Evolutionary conservation across 106 monocot species (phyloP), one percentile per base, ranked within the genome.

Genomic region (Allium cepa): DNA sequence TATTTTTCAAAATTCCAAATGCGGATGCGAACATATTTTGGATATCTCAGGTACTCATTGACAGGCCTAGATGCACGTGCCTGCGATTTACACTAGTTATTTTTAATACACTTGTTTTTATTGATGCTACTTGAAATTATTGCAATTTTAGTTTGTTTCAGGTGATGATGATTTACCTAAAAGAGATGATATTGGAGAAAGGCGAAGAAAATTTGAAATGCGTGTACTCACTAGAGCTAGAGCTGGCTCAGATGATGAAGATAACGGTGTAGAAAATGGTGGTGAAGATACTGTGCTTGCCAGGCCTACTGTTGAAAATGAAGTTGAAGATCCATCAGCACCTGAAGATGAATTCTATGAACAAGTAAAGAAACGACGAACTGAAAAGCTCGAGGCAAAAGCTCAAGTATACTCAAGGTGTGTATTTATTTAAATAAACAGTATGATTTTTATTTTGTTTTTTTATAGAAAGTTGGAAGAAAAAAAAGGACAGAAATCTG

Each of bases 141-240:
- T 16, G 8, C 18, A 9, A 22, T 22, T 76, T 7, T 9, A 97
- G 89, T n/a, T 84, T 56, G 53, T 73, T 62, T 92, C 97, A 68
- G 96, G 96, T 67, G 96, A 97, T 68, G 92, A 82, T 71, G 96
- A 97, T 59, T 69, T 97, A 69, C 96, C 96, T 46, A 80, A 71
- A 63, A 77, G 92, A 72, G 96, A 92, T 72, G 84, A 88, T 48
- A 86, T 97, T 73, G 97, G 92, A 55, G 97, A 92, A 69, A 84
- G 92, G 67, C 76, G 97, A 18, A 84, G 84, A 72, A 97, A 92
- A 71, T 77, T 84, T 50, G 92, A 97, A 69, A 80, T 90, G 45
- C 84, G 82, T 8, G 86, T 89, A 49, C 86, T 92, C 60, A 76
- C 81, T 49, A 82, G 79, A 72, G 71, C 82, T 55, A 84, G 82